phyloP scores from a whole-genome alignment of 164 flowering plant genomes.

The Amborella trichopoda region DNA sequence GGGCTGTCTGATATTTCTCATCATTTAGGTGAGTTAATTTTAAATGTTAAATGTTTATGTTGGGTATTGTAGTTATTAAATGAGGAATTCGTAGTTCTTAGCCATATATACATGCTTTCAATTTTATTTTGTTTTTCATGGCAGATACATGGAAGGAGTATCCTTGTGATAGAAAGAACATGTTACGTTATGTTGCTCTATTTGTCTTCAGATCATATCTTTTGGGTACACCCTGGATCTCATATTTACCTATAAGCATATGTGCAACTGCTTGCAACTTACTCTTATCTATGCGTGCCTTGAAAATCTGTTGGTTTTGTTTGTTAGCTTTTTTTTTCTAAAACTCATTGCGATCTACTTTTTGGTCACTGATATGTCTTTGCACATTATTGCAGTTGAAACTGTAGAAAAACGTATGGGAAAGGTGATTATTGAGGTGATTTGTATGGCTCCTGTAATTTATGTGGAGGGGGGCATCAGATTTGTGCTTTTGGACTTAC shows the following conservation, averaged over 20 bases:
- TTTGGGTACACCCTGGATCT: conserved; percentile 15
- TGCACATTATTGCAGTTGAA: conserved; percentile 11
- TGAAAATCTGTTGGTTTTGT: not conserved
- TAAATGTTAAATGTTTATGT: not conserved
- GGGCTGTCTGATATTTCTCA: conserved; percentile 12
- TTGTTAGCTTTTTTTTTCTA: not conserved
- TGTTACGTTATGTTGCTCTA: conserved; percentile 13
- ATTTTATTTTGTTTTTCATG: not conserved
- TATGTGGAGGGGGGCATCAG: conserved; percentile 17
- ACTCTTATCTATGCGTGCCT: too few relatives aligned
- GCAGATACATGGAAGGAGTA: conserved; percentile 20
- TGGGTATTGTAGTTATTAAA: not conserved
- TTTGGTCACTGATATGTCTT: not conserved
- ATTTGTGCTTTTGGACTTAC: conserved; percentile 14
- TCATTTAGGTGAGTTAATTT: conserved; percentile 8
- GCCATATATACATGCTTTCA: not conserved
- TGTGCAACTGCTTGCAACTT: too few relatives aligned
- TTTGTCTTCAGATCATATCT: conserved; percentile 12
- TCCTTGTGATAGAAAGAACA: conserved; percentile 14
- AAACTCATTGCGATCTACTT: not conserved
- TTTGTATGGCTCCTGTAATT: conserved; percentile 18
- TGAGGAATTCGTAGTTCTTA: not conserved
- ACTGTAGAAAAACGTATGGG: conserved; percentile 13
- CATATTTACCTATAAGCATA: too few relatives aligned
- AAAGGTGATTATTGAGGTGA: conserved; percentile 14